Conservation (phyloP, 1,284 basidiomycete species). For the Marasmius oreades region DNA sequence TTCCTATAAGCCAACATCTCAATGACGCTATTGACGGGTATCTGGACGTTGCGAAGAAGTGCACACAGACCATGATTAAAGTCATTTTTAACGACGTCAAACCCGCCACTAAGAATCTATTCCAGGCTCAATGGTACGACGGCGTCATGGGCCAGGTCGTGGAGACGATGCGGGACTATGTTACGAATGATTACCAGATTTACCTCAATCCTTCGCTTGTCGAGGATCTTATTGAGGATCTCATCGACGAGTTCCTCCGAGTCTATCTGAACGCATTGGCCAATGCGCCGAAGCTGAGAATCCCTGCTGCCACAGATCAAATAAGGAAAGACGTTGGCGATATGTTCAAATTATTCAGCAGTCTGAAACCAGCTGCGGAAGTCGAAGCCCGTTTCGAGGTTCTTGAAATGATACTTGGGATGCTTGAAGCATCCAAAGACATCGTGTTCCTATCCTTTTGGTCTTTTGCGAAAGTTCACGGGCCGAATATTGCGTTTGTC, state of each 20-base stretch:
- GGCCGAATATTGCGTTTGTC: constrained; percentile 89
- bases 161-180: constrained; percentile 96
- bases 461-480: constrained; percentile 95
- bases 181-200: constrained; percentile 79
- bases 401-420: constrained; percentile 78
- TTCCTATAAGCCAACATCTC: constrained; percentile 78
- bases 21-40: constrained; percentile 98
- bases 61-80: constrained; percentile 91
- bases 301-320: constrained; percentile 80
- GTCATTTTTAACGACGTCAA: constrained; percentile 95
- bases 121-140: constrained; percentile 86
- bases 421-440: constrained; percentile 88
- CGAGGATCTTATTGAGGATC: constrained; percentile 90
- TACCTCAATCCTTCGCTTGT: constrained; percentile 91
- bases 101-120: constrained; percentile 84
- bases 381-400: constrained; percentile 85
- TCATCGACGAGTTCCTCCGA: constrained; percentile 89
- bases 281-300: constrained; percentile 82
- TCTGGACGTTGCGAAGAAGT: constrained; percentile 96
- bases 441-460: constrained; percentile 95
- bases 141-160: constrained; percentile 84
- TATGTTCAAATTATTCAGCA: constrained; percentile 79
- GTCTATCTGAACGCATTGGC: constrained; percentile 88
- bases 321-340: constrained; percentile 82
- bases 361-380: constrained; percentile 77